phyloP scores from a whole-genome alignment of 2,329 filamentous ascomycete genomes.

The Xylaria sp. region DNA sequence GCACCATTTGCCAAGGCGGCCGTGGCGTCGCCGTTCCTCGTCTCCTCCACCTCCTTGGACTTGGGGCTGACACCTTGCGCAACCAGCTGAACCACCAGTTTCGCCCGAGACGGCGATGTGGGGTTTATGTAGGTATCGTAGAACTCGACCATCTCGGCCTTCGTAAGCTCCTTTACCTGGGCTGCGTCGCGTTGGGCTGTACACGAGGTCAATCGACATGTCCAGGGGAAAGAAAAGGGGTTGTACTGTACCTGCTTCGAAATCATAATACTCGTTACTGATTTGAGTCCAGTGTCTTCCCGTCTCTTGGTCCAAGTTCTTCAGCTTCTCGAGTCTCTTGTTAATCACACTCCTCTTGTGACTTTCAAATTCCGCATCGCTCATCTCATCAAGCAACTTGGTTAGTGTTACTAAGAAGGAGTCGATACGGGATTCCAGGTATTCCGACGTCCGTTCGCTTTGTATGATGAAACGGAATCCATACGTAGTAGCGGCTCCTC shows the following conservation, averaged over 20 bases:
- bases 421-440: conserved; percentile 86
- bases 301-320: conserved; percentile 87
- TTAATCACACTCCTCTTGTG: conserved; percentile 90
- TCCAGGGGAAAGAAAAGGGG: neutral
- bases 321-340: conserved; percentile 85
- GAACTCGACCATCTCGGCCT: conserved; percentile 78
- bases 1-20: conserved; percentile 47
- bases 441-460: conserved; percentile 82
- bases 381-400: conserved; percentile 72
- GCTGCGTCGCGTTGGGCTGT: conserved; percentile 76
- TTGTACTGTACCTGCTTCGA: conserved; percentile 69
- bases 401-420: conserved; percentile 74
- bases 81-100: conserved; percentile 80
- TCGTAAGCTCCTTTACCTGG: conserved; percentile 73
- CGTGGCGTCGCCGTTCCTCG: conserved; percentile 37
- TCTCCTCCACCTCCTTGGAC: conserved; percentile 45
- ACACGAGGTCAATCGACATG: conserved; percentile 21
- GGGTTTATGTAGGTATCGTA: conserved; percentile 77
- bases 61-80: conserved; percentile 64
- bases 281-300: conserved; percentile 84
- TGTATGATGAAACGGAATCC: conserved; percentile 91
- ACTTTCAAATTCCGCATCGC: conserved; percentile 80
- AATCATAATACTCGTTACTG: conserved; percentile 84
- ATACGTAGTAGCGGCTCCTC: conserved; percentile 73
- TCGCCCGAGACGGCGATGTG: conserved; percentile 72